Conservation (phyloP, 345 rosid genomes). For the Theobroma cacao region DNA sequence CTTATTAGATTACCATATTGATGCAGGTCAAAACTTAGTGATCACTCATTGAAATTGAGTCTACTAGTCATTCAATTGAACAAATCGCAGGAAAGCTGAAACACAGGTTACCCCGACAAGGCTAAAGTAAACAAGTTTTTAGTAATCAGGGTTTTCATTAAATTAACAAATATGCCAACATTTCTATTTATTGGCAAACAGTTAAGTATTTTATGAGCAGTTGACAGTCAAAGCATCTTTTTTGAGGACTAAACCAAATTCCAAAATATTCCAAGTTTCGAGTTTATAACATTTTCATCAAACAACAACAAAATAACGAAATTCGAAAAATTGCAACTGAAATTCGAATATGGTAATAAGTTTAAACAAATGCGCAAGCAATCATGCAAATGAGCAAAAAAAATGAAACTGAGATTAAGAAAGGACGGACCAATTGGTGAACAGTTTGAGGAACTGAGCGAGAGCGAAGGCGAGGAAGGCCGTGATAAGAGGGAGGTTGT, state of each 20-base stretch:
- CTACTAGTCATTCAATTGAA: neutral
- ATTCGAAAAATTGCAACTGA: neutral
- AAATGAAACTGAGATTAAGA: neutral
- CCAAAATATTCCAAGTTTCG: neutral
- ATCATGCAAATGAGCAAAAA: neutral
- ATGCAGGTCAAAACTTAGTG: no score
- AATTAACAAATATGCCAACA: neutral
- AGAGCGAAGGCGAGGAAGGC: conserved; percentile 89
- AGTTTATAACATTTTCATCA: neutral
- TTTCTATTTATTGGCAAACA: neutral
- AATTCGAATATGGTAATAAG: neutral
- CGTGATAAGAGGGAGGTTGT: conserved; percentile 76
- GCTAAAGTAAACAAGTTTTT: neutral
- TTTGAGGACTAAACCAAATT: neutral
- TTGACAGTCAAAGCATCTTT: neutral
- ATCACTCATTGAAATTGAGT: neutral
- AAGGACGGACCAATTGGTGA: conserved; percentile 80
- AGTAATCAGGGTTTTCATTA: neutral
- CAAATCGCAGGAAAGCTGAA: neutral
- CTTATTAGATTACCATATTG: no score
- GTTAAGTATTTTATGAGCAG: neutral
- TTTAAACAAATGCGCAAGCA: neutral
- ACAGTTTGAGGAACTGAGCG: conserved; percentile 95
- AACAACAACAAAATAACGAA: neutral
- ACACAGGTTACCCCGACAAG: neutral